Conservation (phyloP, 306 rosid genomes). For the Cotoneaster glaucophyllus region DNA sequence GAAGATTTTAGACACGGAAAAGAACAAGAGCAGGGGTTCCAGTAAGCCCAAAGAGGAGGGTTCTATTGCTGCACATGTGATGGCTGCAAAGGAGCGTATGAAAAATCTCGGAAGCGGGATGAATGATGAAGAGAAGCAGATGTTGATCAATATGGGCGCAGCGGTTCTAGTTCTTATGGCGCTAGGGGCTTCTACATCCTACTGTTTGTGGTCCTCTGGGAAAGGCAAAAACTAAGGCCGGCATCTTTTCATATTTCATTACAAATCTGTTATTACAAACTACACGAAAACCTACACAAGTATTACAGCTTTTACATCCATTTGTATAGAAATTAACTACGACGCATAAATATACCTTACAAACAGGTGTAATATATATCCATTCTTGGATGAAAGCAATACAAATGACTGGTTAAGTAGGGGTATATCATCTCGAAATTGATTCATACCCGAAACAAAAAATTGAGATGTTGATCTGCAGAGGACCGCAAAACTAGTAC, state of each 20-base stretch:
- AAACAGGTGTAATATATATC: no score
- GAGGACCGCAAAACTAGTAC: not conserved
- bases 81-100: conserved; percentile 18
- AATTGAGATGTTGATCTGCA: not conserved
- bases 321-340: not conserved
- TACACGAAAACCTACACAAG: not conserved
- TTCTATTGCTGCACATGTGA: not conserved
- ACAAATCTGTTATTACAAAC: not conserved
- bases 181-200: conserved; percentile 38
- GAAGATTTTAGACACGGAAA: conserved; percentile 11
- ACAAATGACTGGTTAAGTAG: no score
- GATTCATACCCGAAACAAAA: not conserved
- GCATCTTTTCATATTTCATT: not conserved
- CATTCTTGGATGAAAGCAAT: no score
- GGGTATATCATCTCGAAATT: no score
- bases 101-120: conserved; percentile 12
- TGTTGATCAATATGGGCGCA: conserved; percentile 37
- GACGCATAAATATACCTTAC: not conserved
- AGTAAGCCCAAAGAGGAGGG: conserved; percentile 7
- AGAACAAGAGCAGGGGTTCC: not conserved
- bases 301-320: not conserved
- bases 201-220: conserved; percentile 20
- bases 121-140: conserved; percentile 34
- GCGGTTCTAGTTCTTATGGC: conserved; percentile 47
- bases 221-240: conserved; percentile 8